Conservation (phyloP, 257 asterid genomes). For the Ocimum tenuiflorum region DNA sequence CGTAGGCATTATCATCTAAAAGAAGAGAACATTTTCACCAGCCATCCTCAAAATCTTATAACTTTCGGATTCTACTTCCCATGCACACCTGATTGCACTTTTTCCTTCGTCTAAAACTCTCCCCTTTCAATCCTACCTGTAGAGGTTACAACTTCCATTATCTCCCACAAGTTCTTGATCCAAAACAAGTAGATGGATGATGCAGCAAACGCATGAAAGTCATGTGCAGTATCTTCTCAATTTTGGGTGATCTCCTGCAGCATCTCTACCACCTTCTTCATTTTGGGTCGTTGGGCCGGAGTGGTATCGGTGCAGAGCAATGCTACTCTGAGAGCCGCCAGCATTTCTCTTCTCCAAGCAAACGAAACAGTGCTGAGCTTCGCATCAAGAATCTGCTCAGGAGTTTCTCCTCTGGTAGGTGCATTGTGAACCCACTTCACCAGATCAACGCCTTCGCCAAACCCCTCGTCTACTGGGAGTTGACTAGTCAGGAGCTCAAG, state of each 20-base stretch:
- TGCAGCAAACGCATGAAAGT: too few species aligned
- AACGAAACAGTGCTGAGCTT: conserved; percentile 82
- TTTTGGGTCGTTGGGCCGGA: conserved; percentile 81
- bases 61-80: not conserved
- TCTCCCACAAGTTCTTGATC: not conserved
- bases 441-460: conserved; percentile 86
- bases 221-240: too few species aligned
- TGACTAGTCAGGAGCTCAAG: conserved; percentile 83
- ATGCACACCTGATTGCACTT: not conserved
- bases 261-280: conserved; percentile 86
- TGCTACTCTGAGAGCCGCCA: conserved; percentile 70
- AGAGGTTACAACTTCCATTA: conserved; percentile 1
- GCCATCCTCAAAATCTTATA: not conserved
- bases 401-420: conserved; percentile 81
- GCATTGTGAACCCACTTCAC: conserved; percentile 97
- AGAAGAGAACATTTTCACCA: not conserved
- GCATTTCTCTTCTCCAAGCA: conserved; percentile 93
- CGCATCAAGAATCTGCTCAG: conserved; percentile 92
- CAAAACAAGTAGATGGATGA: not conserved
- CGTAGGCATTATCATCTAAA: not conserved
- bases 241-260: conserved; percentile 47
- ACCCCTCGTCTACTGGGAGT: conserved; percentile 78
- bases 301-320: conserved; percentile 69
- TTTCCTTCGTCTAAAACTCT: too few species aligned
- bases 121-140: conserved; percentile 1